Evolutionary conservation across 352 stramenopile species (phyloP), one percentile per base, ranked within the genome.

Genomic region (Globisporangium iwayamae): DNA sequence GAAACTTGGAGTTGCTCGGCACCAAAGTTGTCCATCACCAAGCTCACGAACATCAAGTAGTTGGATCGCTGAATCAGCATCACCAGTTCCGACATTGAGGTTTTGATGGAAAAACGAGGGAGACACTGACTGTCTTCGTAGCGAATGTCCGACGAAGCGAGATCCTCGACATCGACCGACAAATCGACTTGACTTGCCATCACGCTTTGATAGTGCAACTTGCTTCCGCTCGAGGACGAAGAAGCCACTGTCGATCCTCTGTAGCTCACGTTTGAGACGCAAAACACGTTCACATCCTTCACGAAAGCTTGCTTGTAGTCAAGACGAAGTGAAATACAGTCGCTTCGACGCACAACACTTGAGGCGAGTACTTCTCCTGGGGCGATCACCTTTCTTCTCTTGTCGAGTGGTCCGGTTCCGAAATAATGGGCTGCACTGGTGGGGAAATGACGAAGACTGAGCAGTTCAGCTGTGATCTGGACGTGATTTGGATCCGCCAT

Each of bases 21-120:
- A 13, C 83, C 79, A 61, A 94, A 90, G 66, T 94, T 94, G 20
- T 92, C 74, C 36, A 77, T 54, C 22, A 93, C 58, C 0, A 94
- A 51, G 3, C 70, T 77, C 5, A 94, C 70, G n/a, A 89, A 72
- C 28, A 79, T 77, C 39, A 92, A 53, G 60, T 94, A 94, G 30
- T 89, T 59, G 48, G 45, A 56, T 18, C 56, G 63, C 38, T 74
- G 56, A 8, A 78, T 30, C 48, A 63, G 52, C 47, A 79, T 41
- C 38, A 66, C 43, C 36, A 82, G 32, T 5, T 69, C 62, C n/a
- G 52, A 46, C 69, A 81, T 76, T 8, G 57, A 30, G 25, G 71
- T 63, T 8, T 62, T 57, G 34, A 94, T 79, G 4, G 73, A 82
- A 32, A 94, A 89, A 16, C 86, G 79, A 32, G 86, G 78, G 14